phyloP scores from a whole-genome alignment of 179 eudicot species.

The Corrigiola litoralis region DNA sequence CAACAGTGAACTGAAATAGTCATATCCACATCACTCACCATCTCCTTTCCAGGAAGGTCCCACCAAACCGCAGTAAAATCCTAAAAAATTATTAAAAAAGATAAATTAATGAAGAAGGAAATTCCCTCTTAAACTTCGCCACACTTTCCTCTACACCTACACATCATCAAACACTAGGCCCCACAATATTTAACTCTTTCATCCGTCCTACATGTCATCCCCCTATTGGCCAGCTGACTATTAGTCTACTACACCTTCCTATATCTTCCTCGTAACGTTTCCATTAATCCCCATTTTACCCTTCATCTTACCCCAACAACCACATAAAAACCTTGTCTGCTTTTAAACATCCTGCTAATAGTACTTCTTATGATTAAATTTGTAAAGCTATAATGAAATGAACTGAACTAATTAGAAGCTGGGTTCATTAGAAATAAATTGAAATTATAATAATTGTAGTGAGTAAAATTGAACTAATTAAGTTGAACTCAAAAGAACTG shows the following conservation, averaged over 20 bases:
- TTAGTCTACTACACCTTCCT: background rate
- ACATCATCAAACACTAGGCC: slow-evolving; percentile 9
- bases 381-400: too few species aligned
- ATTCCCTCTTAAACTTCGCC: background rate
- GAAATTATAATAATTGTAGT: too few species aligned
- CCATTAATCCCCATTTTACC: slow-evolving; percentile 3
- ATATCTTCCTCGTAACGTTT: slow-evolving; percentile 18
- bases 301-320: background rate
- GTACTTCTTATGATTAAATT: too few species aligned
- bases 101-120: slow-evolving; percentile 4
- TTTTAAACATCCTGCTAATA: too few species aligned
- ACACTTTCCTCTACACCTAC: background rate
- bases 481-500: too few species aligned
- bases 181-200: background rate
- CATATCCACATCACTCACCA: slow-evolving; percentile 9
- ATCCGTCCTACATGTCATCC: slow-evolving; percentile 11
- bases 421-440: too few species aligned
- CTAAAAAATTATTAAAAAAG: background rate
- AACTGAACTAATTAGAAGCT: too few species aligned
- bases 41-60: slow-evolving; percentile 20
- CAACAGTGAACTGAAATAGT: background rate
- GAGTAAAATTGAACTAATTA: too few species aligned
- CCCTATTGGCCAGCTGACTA: slow-evolving; percentile 18
- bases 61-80: background rate
- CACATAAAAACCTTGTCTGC: background rate